These are phyloP conservation scores for Mortierella alpina DNA, from an alignment of 192 early-diverging fungal species.

Conservation along the genomic window DNA sequence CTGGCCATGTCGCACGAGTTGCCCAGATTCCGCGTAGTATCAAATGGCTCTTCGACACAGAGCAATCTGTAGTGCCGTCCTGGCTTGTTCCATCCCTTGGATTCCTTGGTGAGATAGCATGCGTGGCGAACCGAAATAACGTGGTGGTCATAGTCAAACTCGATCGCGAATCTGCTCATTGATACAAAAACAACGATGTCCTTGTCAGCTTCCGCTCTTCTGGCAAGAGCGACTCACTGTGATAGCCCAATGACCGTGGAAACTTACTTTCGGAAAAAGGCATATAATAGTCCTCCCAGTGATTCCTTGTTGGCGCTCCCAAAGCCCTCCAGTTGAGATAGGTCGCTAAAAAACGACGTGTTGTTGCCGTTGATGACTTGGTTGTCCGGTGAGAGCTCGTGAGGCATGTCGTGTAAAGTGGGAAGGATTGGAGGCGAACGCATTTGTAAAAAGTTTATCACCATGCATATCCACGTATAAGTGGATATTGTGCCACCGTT, in stretches of 20 bases:
- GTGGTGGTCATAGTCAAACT: slow-evolving; percentile 83
- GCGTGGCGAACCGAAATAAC: slow-evolving; percentile 90
- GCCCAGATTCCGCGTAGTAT: slow-evolving; percentile 87
- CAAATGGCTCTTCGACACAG: slow-evolving; percentile 95
- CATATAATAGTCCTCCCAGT: slow-evolving; percentile 81
- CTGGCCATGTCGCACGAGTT: slow-evolving; percentile 87
- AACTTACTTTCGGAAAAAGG: slow-evolving; percentile 79
- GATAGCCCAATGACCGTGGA: too few relatives aligned
- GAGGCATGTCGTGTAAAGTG: slow-evolving; percentile 73
- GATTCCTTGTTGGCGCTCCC: slow-evolving; percentile 78
- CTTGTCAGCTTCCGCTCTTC: neutral
- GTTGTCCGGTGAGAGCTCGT: slow-evolving; percentile 39
- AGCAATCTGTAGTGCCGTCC: slow-evolving; percentile 74
- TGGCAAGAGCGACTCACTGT: too few relatives aligned
- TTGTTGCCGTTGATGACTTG: slow-evolving; percentile 67
- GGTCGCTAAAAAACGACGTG: slow-evolving; percentile 81
- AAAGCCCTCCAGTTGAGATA: slow-evolving; percentile 74
- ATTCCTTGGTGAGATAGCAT: slow-evolving; percentile 77
- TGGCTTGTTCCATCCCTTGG: slow-evolving; percentile 88
- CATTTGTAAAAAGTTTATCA: slow-evolving; percentile 93
- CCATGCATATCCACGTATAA: slow-evolving; percentile 95
- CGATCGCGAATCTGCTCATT: slow-evolving; percentile 69
- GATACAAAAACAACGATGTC: neutral
- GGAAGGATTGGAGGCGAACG: slow-evolving; percentile 91
- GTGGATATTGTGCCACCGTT: slow-evolving; percentile 94